These are phyloP conservation scores for Linnemannia hyalina DNA, from an alignment of 192 early-diverging fungal genomes.

Conservation along the genomic window DNA sequence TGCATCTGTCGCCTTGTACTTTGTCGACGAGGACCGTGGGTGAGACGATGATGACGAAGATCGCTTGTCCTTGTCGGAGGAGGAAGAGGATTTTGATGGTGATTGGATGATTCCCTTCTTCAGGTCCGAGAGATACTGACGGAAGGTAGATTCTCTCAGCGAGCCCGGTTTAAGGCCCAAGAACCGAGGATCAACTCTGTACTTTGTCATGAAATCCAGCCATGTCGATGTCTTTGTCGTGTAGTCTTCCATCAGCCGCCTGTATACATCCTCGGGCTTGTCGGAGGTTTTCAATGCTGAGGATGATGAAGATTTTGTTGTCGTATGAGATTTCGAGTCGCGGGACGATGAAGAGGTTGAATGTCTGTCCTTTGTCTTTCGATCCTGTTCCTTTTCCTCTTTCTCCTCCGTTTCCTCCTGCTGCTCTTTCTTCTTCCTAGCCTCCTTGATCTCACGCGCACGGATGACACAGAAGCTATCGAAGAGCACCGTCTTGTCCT, in stretches of 20 bases:
- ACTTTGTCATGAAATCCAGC: slow-evolving; percentile 82
- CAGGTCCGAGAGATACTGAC: slow-evolving; percentile 70
- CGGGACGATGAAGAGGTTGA: slow-evolving; percentile 4
- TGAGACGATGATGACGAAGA: slow-evolving; percentile 13
- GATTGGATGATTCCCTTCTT: slow-evolving; percentile 53
- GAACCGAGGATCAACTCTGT: slow-evolving; percentile 75
- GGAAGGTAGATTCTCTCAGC: slow-evolving; percentile 73
- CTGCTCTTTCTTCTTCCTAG: slow-evolving; percentile 58
- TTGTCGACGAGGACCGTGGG: slow-evolving; percentile 20
- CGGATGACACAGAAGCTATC: slow-evolving; percentile 81
- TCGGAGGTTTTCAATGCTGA: slow-evolving; percentile 26
- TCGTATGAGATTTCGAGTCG: slow-evolving; percentile 20
- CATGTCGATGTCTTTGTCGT: slow-evolving; percentile 69
- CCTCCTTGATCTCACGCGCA: slow-evolving; percentile 66
- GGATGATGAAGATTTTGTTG: slow-evolving; percentile 9
- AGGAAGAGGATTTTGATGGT: slow-evolving; percentile 1
- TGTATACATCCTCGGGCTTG: slow-evolving; percentile 66
- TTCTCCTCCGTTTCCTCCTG: slow-evolving; percentile 28
- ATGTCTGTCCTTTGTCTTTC: slow-evolving; percentile 1
- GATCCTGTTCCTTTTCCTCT: not conserved
- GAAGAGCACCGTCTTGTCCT: slow-evolving; percentile 74
- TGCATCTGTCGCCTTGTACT: slow-evolving; percentile 56
- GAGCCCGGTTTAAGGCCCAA: slow-evolving; percentile 66
- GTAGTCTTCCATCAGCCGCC: slow-evolving; percentile 69
- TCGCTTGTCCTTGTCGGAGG: slow-evolving; percentile 4